Percentiles rank a stretch among this genome's conserved stretches.
Evolutionary conservation across 2,329 filamentous ascomycete genomes (phyloP).

Genomic region (Beauveria bassiana): DNA sequence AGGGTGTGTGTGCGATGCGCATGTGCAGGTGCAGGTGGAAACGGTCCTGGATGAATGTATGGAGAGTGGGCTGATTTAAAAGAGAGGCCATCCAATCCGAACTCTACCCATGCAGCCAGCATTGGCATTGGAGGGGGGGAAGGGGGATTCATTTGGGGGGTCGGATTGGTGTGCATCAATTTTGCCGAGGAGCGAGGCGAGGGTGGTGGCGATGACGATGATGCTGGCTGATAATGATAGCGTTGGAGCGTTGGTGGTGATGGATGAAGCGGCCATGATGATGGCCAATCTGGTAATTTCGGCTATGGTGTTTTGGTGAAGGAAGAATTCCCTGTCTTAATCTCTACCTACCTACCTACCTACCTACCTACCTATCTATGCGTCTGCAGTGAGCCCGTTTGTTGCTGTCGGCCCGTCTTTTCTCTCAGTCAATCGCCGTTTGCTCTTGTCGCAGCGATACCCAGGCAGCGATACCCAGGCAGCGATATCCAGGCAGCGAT

Average conservation of each 20-base stretch:
- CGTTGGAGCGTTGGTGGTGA: background rate
- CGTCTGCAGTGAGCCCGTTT: background rate
- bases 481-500: background rate
- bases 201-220: background rate
- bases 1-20: conserved; percentile 5
- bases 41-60: background rate
- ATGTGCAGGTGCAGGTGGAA: conserved; percentile 6
- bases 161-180: conserved; percentile 2
- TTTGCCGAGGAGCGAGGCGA: conserved; percentile 7
- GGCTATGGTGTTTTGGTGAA: background rate
- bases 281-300: background rate
- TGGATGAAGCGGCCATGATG: background rate
- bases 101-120: conserved; percentile 1
- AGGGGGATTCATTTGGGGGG: background rate
- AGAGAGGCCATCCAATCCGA: conserved; percentile 1
- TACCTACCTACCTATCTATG: background rate
- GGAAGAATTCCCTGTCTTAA: background rate
- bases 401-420: background rate
- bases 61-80: conserved; percentile 11
- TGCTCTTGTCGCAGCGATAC: background rate
- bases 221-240: background rate
- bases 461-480: too few species aligned
- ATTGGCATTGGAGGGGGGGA: background rate
- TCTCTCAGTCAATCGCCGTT: background rate
- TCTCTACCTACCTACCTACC: background rate